These are phyloP conservation scores for Crepidotus variabilis DNA, from an alignment of 768 basidiomycete species.

Conservation along the genomic window DNA sequence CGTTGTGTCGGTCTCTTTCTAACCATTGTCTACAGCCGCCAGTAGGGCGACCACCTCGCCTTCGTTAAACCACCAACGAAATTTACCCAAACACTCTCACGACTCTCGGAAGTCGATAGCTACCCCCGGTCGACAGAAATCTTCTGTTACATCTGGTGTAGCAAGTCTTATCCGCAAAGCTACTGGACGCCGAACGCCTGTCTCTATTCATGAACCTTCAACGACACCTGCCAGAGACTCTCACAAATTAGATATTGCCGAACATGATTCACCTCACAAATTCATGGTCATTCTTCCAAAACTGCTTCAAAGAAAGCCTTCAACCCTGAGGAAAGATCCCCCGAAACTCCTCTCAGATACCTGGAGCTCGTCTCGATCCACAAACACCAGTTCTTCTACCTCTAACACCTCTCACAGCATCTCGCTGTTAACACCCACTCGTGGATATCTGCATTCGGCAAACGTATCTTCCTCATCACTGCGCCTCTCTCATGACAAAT, in stretches of 20 bases:
- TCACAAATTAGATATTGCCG: background rate
- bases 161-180: slow-evolving; percentile 35
- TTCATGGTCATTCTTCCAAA: slow-evolving; percentile 26
- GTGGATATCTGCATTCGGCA: background rate
- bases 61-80: slow-evolving; percentile 1
- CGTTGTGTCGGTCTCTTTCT: background rate
- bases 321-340: slow-evolving; percentile 23
- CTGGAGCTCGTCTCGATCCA: background rate
- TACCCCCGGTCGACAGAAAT: slow-evolving; percentile 18
- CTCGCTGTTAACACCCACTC: background rate
- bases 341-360: slow-evolving; percentile 19
- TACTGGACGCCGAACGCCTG: slow-evolving; percentile 27
- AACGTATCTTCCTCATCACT: background rate
- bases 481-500: slow-evolving; percentile 16
- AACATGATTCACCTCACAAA: slow-evolving; percentile 11
- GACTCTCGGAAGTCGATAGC: slow-evolving; percentile 11
- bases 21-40: background rate
- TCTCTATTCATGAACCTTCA: slow-evolving; percentile 15
- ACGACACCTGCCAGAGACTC: slow-evolving; percentile 14
- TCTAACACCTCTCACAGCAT: background rate
- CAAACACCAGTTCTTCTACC: background rate
- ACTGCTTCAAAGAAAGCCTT: slow-evolving; percentile 29
- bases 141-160: slow-evolving; percentile 26
- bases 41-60: background rate
- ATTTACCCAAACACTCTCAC: background rate